Base-by-base conservation (phyloP, 2,329 filamentous ascomycete species). In the Westerdykella ornata region DNA sequence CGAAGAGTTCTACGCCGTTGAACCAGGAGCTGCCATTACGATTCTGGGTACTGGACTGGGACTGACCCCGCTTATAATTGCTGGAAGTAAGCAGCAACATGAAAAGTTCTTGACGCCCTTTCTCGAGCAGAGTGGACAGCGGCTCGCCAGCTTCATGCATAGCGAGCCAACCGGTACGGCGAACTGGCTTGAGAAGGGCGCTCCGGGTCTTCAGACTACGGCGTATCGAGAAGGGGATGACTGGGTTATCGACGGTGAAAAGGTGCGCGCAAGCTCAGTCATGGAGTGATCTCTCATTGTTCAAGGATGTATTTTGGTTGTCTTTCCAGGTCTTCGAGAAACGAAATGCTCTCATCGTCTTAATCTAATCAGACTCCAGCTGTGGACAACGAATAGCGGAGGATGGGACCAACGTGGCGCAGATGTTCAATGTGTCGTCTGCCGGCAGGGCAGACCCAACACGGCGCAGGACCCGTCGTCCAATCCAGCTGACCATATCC, bases 351-450 rank as follows among this genome's bases (percentile, higher is more conserved):
- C 22, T 16, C 13, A 35, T 38, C 18, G 20, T 35, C 29, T 37
- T 11, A 11, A n/a, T 17, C 41, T 46, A 28, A 47, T 16, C 31
- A 6, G 8, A 14, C 18, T 26, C 19, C 40, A 72, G 70, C 60
- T 76, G 30, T 78, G 75, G 75, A 72, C 75, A 9, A 76, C 74
- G 1, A 78, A 77, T 51, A 68, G 65, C 38, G 69, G 66, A 1
- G 75, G 75, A 12, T 78, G 73, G 74, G 75, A 78, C 43, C 66
- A 67, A 31, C 61, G 63, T 39, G 75, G 75, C 8, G 72, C 73
- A 1, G 72, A 77, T 32, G 58, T 79, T 1, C 66, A 70, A 40
- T 77, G 73, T 45, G 66, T 78, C 5, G 70, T 76, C 3, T 77
- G 73, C 52, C 71, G 74, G 11, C 60, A 70, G 32, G 35, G 44